phyloP scores from a whole-genome alignment of 805 yeast species.

The Priceomyces carsonii region DNA sequence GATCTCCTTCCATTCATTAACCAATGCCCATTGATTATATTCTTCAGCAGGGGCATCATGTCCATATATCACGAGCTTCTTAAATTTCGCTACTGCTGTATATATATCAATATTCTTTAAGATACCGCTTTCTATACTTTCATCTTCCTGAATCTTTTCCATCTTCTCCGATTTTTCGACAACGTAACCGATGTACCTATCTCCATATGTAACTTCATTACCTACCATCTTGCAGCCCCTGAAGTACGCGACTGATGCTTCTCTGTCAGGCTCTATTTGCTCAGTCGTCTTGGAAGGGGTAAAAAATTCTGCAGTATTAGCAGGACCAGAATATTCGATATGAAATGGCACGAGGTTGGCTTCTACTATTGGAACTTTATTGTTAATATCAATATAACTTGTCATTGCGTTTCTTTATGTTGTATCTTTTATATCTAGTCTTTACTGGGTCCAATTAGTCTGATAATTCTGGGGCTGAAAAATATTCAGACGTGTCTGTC shows the following conservation, averaged over 20 bases:
- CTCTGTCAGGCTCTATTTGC: conserved; percentile 9
- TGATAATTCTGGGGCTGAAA: too few relatives aligned
- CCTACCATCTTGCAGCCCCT: conserved; percentile 38
- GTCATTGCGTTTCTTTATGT: conserved; percentile 7
- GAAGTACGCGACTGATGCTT: conserved; percentile 25
- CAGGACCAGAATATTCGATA: conserved; percentile 30
- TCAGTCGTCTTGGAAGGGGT: conserved; percentile 28
- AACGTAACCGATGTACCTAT: conserved; percentile 24
- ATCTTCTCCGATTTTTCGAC: conserved; percentile 24
- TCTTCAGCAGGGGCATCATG: conserved; percentile 27
- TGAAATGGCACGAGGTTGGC: conserved; percentile 30
- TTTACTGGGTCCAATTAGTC: too few relatives aligned
- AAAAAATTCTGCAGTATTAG: conserved; percentile 32
- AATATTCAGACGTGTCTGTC: too few relatives aligned
- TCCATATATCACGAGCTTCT: conserved; percentile 26
- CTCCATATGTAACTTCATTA: conserved; percentile 13
- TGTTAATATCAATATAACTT: conserved; percentile 2
- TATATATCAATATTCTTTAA: conserved; percentile 21
- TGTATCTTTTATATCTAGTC: too few relatives aligned
- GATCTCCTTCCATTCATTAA: conserved; percentile 30
- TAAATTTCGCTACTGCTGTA: conserved; percentile 23
- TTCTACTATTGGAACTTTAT: conserved; percentile 12
- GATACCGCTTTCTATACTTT: conserved; percentile 14
- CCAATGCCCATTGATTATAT: conserved; percentile 24
- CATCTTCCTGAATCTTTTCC: conserved; percentile 10